A percentile compares a stretch with the other conserved stretches of the same genome.
These are phyloP conservation scores for Podospora pseudoanserina DNA, from an alignment of 495 filamentous ascomycete species.

Conservation along the genomic window DNA sequence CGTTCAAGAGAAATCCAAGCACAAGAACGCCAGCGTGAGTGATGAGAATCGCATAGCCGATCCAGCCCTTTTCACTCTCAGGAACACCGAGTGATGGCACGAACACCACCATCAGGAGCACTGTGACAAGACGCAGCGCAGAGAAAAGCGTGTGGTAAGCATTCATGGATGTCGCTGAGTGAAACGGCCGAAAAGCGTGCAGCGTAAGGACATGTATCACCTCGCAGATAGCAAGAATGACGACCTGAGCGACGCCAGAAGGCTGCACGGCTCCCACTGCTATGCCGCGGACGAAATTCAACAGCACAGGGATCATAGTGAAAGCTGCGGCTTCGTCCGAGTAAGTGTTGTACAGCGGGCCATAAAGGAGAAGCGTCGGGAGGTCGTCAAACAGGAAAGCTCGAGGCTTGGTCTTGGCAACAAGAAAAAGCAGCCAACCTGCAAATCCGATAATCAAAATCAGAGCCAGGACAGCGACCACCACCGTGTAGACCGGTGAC, in stretches of 20 bases:
- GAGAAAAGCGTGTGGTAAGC: constrained; percentile 85
- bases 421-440: constrained; percentile 73
- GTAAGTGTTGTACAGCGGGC: constrained; percentile 97
- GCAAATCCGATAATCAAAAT: constrained; percentile 66
- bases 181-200: constrained; percentile 85
- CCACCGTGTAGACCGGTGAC: constrained; percentile 67
- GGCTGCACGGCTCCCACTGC: constrained; percentile 90
- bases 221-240: constrained; percentile 89
- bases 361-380: constrained; percentile 82
- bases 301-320: constrained; percentile 75
- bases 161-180: constrained; percentile 95
- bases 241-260: constrained; percentile 86
- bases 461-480: constrained; percentile 68
- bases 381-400: constrained; percentile 90
- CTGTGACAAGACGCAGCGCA: constrained; percentile 67
- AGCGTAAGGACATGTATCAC: constrained; percentile 85
- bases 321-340: constrained; percentile 83
- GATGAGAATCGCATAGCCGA: constrained; percentile 87
- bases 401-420: constrained; percentile 74
- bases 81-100: constrained; percentile 74
- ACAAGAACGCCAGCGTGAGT: constrained; percentile 83
- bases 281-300: constrained; percentile 81
- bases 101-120: constrained; percentile 84
- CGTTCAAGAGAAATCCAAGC: constrained; percentile 91
- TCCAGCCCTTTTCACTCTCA: constrained; percentile 81